Evolutionary conservation across 768 basidiomycete species (phyloP).

Genomic region (Suillus subluteus): DNA sequence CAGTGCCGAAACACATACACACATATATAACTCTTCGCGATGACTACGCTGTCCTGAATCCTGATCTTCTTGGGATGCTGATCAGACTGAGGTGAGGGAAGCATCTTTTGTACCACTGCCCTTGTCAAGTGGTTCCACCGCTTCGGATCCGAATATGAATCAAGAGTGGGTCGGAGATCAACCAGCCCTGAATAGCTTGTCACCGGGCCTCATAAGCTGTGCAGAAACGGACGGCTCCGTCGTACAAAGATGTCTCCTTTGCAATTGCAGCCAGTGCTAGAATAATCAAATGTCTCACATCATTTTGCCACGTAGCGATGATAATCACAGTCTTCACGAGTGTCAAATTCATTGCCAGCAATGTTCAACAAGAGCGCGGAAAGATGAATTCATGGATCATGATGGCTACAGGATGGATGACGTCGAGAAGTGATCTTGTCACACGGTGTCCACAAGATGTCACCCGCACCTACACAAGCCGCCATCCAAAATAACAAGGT

Average conservation of each 20-base stretch:
- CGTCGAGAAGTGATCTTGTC: background rate
- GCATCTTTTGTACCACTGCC: background rate
- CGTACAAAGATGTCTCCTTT: background rate
- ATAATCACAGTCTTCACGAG: background rate
- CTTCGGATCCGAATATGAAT: background rate
- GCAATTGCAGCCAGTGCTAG: too few relatives aligned
- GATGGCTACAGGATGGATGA: background rate
- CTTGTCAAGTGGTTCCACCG: background rate
- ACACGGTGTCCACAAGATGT: background rate
- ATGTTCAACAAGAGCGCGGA: background rate
- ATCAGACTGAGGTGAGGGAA: background rate
- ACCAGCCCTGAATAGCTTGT: background rate
- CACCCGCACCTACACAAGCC: slow-evolving; percentile 4
- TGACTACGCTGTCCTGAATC: background rate
- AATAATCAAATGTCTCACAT: too few relatives aligned
- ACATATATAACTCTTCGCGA: background rate
- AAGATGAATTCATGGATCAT: background rate
- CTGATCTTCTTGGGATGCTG: background rate
- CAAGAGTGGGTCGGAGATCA: too few relatives aligned
- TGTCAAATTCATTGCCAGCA: background rate
- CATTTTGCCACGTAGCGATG: background rate
- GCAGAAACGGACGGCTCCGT: background rate
- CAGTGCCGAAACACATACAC: too few relatives aligned
- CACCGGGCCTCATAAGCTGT: background rate
- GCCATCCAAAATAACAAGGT: slow-evolving; percentile 14